Percentiles rank a stretch among this genome's conserved stretches.
Evolutionary conservation across 2,329 filamentous ascomycete species (phyloP).

Genomic region (Sarocladium brachiariae): DNA sequence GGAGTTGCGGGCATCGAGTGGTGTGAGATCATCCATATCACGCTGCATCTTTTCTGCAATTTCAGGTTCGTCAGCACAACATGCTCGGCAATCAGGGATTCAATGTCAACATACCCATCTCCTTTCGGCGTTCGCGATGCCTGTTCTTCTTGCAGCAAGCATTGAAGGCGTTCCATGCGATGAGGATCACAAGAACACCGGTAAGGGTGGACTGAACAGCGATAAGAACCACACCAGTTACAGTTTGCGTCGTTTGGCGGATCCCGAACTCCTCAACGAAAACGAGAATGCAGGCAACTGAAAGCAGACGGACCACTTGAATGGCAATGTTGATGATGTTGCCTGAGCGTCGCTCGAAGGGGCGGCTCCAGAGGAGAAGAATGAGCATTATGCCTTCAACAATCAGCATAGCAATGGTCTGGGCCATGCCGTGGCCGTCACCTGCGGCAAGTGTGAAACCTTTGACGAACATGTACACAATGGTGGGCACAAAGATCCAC

Average conservation of each 20-base stretch:
- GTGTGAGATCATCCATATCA: slow-evolving; percentile 76
- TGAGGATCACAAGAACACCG: slow-evolving; percentile 75
- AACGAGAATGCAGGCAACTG: slow-evolving; percentile 79
- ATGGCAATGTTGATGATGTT: slow-evolving; percentile 94
- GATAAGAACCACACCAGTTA: slow-evolving; percentile 88
- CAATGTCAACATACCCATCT: slow-evolving; percentile 81
- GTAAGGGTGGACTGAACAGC: slow-evolving; percentile 84
- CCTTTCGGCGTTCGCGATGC: slow-evolving; percentile 80
- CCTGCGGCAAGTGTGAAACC: slow-evolving; percentile 78
- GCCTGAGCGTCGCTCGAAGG: slow-evolving; percentile 78
- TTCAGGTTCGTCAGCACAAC: background rate
- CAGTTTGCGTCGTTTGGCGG: slow-evolving; percentile 84
- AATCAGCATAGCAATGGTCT: slow-evolving; percentile 71
- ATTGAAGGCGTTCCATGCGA: slow-evolving; percentile 81
- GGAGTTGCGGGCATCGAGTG: slow-evolving; percentile 79
- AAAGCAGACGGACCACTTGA: slow-evolving; percentile 80
- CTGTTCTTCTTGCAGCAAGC: slow-evolving; percentile 81
- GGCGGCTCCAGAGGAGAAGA: slow-evolving; percentile 76
- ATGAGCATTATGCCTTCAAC: slow-evolving; percentile 75
- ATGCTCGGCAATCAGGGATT: no score
- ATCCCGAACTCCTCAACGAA: slow-evolving; percentile 93
- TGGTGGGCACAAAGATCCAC: slow-evolving; percentile 91
- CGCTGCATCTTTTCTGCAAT: slow-evolving; percentile 64
- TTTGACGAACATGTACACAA: slow-evolving; percentile 86
- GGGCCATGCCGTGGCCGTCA: slow-evolving; percentile 76